Evolutionary conservation across 2,329 filamentous ascomycete genomes (phyloP).

Genomic region (Alternaria rosae): DNA sequence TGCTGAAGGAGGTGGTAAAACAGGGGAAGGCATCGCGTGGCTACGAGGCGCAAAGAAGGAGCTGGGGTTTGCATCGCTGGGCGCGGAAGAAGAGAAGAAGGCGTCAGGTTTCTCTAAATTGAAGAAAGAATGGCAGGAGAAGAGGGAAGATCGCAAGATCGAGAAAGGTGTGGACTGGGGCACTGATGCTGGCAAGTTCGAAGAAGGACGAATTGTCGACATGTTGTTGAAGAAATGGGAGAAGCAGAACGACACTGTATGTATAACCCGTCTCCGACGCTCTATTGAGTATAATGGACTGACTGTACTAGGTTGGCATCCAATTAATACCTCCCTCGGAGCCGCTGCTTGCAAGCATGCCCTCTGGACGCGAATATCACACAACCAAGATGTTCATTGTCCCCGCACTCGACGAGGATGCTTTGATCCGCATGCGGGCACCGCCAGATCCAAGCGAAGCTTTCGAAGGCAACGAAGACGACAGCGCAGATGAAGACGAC

Average conservation of each 20-base stretch:
- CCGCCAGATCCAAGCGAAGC: slow-evolving; percentile 60
- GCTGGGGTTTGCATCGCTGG: slow-evolving; percentile 66
- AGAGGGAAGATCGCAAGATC: slow-evolving; percentile 78
- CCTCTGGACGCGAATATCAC: slow-evolving; percentile 88
- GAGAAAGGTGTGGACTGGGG: slow-evolving; percentile 79
- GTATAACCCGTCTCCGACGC: slow-evolving; percentile 32
- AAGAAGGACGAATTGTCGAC: slow-evolving; percentile 85
- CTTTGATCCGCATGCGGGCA: slow-evolving; percentile 66
- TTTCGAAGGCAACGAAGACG: slow-evolving; percentile 47
- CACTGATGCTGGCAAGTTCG: slow-evolving; percentile 80
- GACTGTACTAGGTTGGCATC: slow-evolving; percentile 71
- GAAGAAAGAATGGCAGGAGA: slow-evolving; percentile 78
- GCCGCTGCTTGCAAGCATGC: slow-evolving; percentile 78
- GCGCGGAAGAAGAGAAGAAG: slow-evolving; percentile 53
- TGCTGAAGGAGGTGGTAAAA: slow-evolving; percentile 81
- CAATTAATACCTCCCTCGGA: slow-evolving; percentile 76
- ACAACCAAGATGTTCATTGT: slow-evolving; percentile 71
- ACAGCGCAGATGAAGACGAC: slow-evolving; percentile 48
- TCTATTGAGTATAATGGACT: slow-evolving; percentile 6
- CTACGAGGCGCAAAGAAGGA: slow-evolving; percentile 77
- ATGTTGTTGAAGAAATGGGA: slow-evolving; percentile 90
- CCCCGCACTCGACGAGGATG: slow-evolving; percentile 69
- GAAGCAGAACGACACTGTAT: slow-evolving; percentile 90
- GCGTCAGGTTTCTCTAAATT: slow-evolving; percentile 67
- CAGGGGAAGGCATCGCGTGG: slow-evolving; percentile 88